These are phyloP conservation scores for Baorangia bicolor DNA, from an alignment of 768 basidiomycete species.

Conservation along the genomic window DNA sequence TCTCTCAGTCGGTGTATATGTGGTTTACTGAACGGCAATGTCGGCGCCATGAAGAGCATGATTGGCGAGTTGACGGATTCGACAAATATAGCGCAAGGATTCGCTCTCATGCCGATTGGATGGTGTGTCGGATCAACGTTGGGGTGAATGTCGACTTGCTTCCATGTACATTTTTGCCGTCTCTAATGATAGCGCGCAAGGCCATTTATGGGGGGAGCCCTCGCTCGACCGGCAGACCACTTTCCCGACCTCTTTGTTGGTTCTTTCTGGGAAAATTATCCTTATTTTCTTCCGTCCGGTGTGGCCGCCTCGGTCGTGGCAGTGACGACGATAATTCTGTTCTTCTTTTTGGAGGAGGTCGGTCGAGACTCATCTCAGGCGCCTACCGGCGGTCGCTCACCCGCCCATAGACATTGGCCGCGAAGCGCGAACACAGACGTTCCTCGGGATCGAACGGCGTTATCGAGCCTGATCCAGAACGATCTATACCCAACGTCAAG, in stretches of 20 bases:
- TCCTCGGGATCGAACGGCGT: neutral
- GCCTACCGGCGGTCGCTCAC: conserved; percentile 3
- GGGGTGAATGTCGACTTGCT: conserved; percentile 28
- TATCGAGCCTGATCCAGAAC: conserved; percentile 1
- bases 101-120: conserved; percentile 29
- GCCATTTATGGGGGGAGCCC: conserved; percentile 50
- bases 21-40: conserved; percentile 36
- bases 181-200: conserved; percentile 2
- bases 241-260: conserved; percentile 48
- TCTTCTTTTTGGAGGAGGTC: conserved; percentile 57
- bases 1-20: conserved; percentile 26
- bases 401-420: conserved; percentile 7
- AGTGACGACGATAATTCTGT: conserved; percentile 40
- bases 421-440: neutral
- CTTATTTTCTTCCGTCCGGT: conserved; percentile 64
- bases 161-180: neutral
- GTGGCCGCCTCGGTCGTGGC: conserved; percentile 53
- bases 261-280: conserved; percentile 50
- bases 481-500: neutral
- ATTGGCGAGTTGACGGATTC: conserved; percentile 63
- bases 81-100: conserved; percentile 29
- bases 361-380: neutral
- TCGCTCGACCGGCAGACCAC: conserved; percentile 52
- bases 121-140: conserved; percentile 35
- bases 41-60: conserved; percentile 54